Conservation (phyloP, 208 protist species). For the Vickermania spadyakhi region DNA sequence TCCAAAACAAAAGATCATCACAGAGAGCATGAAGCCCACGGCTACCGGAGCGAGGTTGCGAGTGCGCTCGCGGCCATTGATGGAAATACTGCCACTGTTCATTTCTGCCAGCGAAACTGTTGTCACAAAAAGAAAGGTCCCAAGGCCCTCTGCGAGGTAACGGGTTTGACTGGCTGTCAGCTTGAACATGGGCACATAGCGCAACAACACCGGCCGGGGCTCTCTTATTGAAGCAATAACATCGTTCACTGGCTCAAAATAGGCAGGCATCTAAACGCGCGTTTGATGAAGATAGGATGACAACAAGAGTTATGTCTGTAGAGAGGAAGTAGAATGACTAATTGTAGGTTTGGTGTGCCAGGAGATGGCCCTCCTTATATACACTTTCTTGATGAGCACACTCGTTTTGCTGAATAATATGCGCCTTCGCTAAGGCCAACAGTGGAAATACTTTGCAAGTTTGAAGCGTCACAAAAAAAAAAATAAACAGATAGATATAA, state of each 20-base stretch:
- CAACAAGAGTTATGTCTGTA: too few relatives aligned
- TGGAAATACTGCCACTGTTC: slow-evolving; percentile 50
- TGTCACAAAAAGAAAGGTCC: slow-evolving; percentile 67
- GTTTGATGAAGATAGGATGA: not conserved
- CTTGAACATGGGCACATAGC: slow-evolving; percentile 14
- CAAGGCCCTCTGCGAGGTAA: slow-evolving; percentile 56
- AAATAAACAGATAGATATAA: too few relatives aligned
- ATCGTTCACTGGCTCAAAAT: slow-evolving; percentile 6
- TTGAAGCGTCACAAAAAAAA: too few relatives aligned
- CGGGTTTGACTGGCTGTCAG: slow-evolving; percentile 51
- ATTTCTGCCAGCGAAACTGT: slow-evolving; percentile 70
- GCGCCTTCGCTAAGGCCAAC: too few relatives aligned
- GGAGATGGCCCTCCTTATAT: too few relatives aligned
- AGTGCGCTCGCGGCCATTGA: slow-evolving; percentile 48
- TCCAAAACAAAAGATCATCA: slow-evolving; percentile 77
- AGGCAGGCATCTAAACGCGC: not conserved
- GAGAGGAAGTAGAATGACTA: too few relatives aligned
- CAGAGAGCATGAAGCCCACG: slow-evolving; percentile 66
- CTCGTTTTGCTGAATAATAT: too few relatives aligned
- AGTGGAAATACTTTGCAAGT: too few relatives aligned
- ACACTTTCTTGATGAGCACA: too few relatives aligned
- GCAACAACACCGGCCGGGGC: not conserved
- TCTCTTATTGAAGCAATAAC: slow-evolving; percentile 5
- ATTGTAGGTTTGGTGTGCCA: too few relatives aligned
- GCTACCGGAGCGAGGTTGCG: slow-evolving; percentile 77